Evolutionary conservation across 2,329 filamentous ascomycete species (phyloP), one percentile per base, ranked within the genome.

Genomic region (Plenodomus biglobosus): DNA sequence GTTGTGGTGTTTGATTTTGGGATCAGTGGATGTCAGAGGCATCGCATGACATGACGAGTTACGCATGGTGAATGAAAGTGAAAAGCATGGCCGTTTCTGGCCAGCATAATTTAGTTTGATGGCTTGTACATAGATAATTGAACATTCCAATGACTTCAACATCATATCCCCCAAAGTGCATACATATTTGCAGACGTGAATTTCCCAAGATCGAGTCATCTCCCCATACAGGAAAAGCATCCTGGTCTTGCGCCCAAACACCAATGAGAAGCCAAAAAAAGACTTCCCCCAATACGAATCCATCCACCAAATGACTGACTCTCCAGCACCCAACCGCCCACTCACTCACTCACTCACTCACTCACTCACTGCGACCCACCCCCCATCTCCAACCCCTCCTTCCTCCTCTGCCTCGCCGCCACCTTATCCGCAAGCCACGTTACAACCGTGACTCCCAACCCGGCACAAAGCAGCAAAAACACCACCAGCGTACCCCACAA

Each of bases 401-500:
- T 73, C 49, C 64, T 59, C 34, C 44, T 38, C 52, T 67, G 62
- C 40, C 69, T 62, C 8, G 55, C 57, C 13, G 58, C 60, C 64
- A 64, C 70, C 60, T 73, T 72, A 40, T 72, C 70, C 32, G 69
- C 68, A 35, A 64, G 46, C 70, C 70, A 73, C 2, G 64, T 63
- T 7, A 72, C 50, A n/a, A 71, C 56, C 8, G 61, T 66, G 32
- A 70, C 22, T 17, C 49, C 65, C 56, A 70, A 64, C 41, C 64
- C 67, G 6, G 52, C 50, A 22, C 59, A 52, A 20, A 77, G 67
- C 38, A 77, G 39, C 37, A 77, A 41, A 50, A 77, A 73, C 16
- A 73, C 59, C 0, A 71, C 64, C 18, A 77, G 68, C 0, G 73
- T 73, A 18, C 73, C 71, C 53, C 73, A 76, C 37, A 74, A 69